Percentiles rank a stretch among this genome's conserved stretches.
Evolutionary conservation across 805 yeast genomes (phyloP).

Genomic region (Trichomonascus vanleenenianus): DNA sequence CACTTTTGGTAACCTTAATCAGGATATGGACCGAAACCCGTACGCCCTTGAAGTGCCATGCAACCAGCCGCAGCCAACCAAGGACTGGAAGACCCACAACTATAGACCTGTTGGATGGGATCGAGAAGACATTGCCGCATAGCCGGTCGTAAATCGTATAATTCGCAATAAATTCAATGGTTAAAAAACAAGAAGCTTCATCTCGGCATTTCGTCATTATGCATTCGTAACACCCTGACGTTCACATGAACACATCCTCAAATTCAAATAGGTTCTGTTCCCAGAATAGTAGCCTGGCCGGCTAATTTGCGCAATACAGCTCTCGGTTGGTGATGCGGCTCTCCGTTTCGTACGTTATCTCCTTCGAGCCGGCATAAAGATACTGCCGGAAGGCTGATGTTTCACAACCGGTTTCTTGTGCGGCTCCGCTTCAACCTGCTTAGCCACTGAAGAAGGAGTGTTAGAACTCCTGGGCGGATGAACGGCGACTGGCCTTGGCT

Average conservation of each 20-base stretch:
- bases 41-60: conserved; percentile 41
- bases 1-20: conserved; percentile 58
- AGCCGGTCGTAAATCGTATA: background rate
- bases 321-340: no score
- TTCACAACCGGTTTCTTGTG: background rate
- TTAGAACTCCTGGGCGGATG: no score
- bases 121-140: conserved; percentile 28
- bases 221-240: no score
- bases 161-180: background rate
- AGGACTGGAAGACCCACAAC: conserved; percentile 23
- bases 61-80: conserved; percentile 29
- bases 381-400: background rate
- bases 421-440: background rate
- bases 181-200: no score
- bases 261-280: no score
- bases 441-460: background rate
- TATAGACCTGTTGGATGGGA: conserved; percentile 29
- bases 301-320: no score
- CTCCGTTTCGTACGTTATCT: background rate
- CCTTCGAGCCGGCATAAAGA: background rate
- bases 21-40: conserved; percentile 54
- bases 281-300: no score
- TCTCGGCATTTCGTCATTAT: no score
- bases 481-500: background rate
- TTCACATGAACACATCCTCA: no score